These are phyloP conservation scores for Prunus padus DNA, from an alignment of 306 rosid species.

Conservation along the genomic window DNA sequence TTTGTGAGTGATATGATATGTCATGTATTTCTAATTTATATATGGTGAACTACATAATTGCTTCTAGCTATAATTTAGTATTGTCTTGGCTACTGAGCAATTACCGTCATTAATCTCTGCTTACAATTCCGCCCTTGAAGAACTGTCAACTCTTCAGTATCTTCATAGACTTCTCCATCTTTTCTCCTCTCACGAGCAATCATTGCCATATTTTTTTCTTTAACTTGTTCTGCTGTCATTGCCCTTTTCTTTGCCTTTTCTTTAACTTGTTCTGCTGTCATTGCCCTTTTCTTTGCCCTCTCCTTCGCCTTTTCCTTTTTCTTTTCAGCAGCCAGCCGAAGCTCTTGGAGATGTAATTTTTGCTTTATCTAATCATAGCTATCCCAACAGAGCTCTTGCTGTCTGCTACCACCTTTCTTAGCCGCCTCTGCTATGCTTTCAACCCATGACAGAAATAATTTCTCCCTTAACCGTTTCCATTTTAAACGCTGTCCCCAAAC, in stretches of 20 bases:
- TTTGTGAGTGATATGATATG: no score
- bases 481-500: slow-evolving; percentile 67
- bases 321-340: slow-evolving; percentile 45
- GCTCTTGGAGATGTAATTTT: slow-evolving; percentile 42
- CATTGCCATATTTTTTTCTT: slow-evolving; percentile 42
- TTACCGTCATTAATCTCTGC: slow-evolving; percentile 55
- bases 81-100: not conserved
- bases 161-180: slow-evolving; percentile 8
- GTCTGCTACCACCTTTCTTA: slow-evolving; percentile 57
- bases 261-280: slow-evolving; percentile 45
- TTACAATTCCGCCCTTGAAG: slow-evolving; percentile 31
- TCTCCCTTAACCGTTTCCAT: slow-evolving; percentile 44
- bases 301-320: slow-evolving; percentile 51
- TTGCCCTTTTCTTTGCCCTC: slow-evolving; percentile 43
- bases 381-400: slow-evolving; percentile 73
- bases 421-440: slow-evolving; percentile 69
- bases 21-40: no score
- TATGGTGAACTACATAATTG: not conserved
- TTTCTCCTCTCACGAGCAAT: slow-evolving; percentile 30
- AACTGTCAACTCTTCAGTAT: slow-evolving; percentile 33
- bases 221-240: slow-evolving; percentile 23
- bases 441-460: slow-evolving; percentile 50
- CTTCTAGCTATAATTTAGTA: not conserved
- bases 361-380: slow-evolving; percentile 60
- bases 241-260: slow-evolving; percentile 37